phyloP scores from a whole-genome alignment of 495 filamentous ascomycete genomes.

The Aspergillus affinis region DNA sequence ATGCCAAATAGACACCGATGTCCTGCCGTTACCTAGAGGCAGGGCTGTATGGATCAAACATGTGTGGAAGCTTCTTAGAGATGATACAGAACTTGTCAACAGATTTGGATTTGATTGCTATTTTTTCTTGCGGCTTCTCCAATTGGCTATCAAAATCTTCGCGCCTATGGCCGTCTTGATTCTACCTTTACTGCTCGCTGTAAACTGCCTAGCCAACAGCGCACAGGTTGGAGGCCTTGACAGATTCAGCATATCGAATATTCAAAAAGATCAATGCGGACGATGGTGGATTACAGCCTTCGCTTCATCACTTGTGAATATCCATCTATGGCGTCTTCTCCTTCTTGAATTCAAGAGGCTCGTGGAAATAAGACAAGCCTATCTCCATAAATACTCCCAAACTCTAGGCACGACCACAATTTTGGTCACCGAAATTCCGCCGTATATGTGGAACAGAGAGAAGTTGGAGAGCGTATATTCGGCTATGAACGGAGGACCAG shows the following conservation, averaged over 20 bases:
- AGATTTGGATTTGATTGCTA: slow-evolving; percentile 1
- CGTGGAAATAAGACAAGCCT: background rate
- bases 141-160: background rate
- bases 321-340: background rate
- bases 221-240: background rate
- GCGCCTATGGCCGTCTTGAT: background rate
- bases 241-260: background rate
- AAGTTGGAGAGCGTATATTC: background rate
- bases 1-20: background rate
- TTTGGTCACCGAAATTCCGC: background rate
- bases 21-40: background rate
- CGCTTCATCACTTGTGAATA: background rate
- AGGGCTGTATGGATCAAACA: background rate
- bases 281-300: background rate
- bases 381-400: background rate
- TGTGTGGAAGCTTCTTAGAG: background rate
- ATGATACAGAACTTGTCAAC: background rate
- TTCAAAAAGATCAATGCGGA: background rate
- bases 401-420: background rate
- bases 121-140: slow-evolving; percentile 7
- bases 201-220: background rate
- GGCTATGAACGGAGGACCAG: background rate
- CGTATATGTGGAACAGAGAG: background rate
- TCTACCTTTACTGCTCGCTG: too few species aligned
- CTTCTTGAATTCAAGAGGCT: background rate